These are phyloP conservation scores for Ascochyta rabiei DNA, from an alignment of 2,329 filamentous ascomycete species.

Conservation along the genomic window DNA sequence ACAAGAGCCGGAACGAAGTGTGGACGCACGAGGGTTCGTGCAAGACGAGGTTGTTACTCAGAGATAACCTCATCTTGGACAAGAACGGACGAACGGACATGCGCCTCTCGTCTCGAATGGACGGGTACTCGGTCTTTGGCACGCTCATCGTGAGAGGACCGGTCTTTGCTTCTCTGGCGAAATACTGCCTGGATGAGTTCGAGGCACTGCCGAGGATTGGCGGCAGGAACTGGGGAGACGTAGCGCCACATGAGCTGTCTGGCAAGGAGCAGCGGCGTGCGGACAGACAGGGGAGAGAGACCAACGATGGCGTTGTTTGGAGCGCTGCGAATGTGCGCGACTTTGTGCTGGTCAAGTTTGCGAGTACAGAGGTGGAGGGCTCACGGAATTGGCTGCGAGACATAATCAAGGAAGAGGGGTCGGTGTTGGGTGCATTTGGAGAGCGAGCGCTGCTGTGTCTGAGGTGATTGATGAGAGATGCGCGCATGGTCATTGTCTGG, in stretches of 20 bases:
- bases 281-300: conserved; percentile 64
- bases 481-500: not conserved
- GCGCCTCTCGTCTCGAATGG: conserved; percentile 63
- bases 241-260: conserved; percentile 45
- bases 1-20: conserved; percentile 88
- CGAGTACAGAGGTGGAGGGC: conserved; percentile 79
- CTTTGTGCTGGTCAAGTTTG: conserved; percentile 91
- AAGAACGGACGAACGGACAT: conserved; percentile 47
- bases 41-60: conserved; percentile 71
- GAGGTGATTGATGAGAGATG: conserved; percentile 29
- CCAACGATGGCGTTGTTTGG: conserved; percentile 42
- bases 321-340: conserved; percentile 53
- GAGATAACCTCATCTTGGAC: conserved; percentile 82
- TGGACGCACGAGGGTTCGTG: conserved; percentile 58
- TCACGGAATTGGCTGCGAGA: conserved; percentile 78
- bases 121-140: conserved; percentile 76
- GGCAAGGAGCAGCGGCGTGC: conserved; percentile 57
- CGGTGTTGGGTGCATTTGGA: conserved; percentile 73
- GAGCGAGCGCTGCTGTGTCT: conserved; percentile 78
- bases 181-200: conserved; percentile 83
- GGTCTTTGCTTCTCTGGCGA: conserved; percentile 67
- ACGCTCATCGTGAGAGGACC: conserved; percentile 83
- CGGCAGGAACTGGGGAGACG: conserved; percentile 71
- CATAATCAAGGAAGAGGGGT: conserved; percentile 78
- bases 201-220: conserved; percentile 79